Base-by-base conservation (phyloP, 768 basidiomycete genomes). In the Amanita thiersii region DNA sequence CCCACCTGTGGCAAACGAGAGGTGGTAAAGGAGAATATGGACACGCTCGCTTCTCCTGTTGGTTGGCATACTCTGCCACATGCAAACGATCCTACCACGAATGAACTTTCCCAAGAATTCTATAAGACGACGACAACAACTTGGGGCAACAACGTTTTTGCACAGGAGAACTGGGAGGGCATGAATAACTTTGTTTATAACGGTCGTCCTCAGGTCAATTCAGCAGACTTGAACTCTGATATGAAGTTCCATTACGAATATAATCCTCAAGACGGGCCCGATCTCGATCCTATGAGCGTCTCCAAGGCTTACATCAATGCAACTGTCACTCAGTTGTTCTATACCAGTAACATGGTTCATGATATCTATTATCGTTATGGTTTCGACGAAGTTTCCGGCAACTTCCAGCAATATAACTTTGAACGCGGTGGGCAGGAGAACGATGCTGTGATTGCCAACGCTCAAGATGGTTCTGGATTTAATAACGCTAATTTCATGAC, bases 321-420 rank as follows among this genome's bases (percentile, higher is more conserved):
- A 2, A 86, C 91, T 6, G 63, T 96, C 37, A 73, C 93, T 0
- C 90, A 94, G 58, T 69, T 94, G 20, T 97, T 93, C 70, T 91
- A 89, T 62, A 89, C 86, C 21, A 64, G 66, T 52, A 91, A 91
- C 63, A 58, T 84, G 67, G 70, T 82, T 4, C 88, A 90, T 52
- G 87, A 90, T 58, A 63, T 89, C 38, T 86, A 77, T 66, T 90
- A 90, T 58, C 73, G 84, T 62, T 87, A 91, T 48, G 94, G 94
- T 14, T 99, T 99, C 61, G 86, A 86, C 55, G 93, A 97, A 60
- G 69, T 70, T 6, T 65, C 86, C 1, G 93, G 93, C 10, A 97
- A 99, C 73, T 99, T 98, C 83, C 94, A 99, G 62, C 89, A 92
- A 54, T 76, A 88, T 73, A 98, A 98, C 77, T 94, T 93, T 52